phyloP scores from a whole-genome alignment of 441 rosid genomes.

The Viola pubescens region DNA sequence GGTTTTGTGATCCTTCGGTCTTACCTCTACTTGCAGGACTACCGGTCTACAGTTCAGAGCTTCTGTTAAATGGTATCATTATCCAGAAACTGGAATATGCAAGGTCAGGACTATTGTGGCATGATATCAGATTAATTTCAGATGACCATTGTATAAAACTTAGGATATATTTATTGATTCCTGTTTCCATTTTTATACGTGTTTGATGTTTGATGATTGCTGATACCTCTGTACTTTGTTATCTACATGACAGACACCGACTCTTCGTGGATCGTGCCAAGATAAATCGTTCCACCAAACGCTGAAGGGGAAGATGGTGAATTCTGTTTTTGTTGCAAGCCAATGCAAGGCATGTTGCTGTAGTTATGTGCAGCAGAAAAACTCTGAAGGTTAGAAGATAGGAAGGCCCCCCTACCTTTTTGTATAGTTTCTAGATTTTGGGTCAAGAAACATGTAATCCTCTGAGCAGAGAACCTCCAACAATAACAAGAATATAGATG shows the following conservation, averaged over 20 bases:
- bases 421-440: too few species aligned
- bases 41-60: slow-evolving; percentile 66
- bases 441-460: too few species aligned
- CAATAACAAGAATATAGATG: too few species aligned
- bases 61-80: slow-evolving; percentile 74
- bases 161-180: background rate
- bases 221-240: background rate
- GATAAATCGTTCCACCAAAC: slow-evolving; percentile 8
- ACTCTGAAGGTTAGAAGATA: too few species aligned
- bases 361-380: too few species aligned
- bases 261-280: slow-evolving; percentile 26
- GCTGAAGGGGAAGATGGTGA: slow-evolving; percentile 11
- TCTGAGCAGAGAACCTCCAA: too few species aligned
- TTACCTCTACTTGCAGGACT: slow-evolving; percentile 36
- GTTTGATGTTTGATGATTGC: slow-evolving; percentile 1
- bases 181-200: background rate
- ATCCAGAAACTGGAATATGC: slow-evolving; percentile 68
- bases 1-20: background rate
- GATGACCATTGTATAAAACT: background rate
- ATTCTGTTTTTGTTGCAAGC: too few species aligned
- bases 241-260: slow-evolving; percentile 29
- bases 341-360: too few species aligned
- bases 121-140: too few species aligned
- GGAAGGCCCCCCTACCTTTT: too few species aligned
- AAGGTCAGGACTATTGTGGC: slow-evolving; percentile 34